A percentile compares a stretch with the other conserved stretches of the same genome.
Evolutionary conservation across 1,284 basidiomycete genomes (phyloP).

Genomic region (Ganoderma multipileum): DNA sequence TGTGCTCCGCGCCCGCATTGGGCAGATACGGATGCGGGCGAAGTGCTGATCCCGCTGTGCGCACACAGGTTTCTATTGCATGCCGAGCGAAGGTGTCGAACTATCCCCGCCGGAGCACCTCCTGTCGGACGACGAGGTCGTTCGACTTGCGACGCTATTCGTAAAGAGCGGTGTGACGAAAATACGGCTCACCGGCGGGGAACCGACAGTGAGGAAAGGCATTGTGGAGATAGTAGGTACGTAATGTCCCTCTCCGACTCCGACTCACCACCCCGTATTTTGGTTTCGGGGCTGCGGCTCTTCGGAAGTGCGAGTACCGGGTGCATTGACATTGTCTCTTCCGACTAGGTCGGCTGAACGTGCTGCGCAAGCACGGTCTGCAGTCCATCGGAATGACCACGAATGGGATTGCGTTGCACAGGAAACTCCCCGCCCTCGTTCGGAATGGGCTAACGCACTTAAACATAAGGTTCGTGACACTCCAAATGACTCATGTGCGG

Average conservation of each 20-base stretch:
- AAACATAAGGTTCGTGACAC: constrained; percentile 69
- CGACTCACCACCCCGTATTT: neutral
- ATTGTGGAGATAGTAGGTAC: constrained; percentile 75
- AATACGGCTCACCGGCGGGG: constrained; percentile 88
- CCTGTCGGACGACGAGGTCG: constrained; percentile 78
- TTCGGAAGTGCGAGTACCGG: constrained; percentile 6
- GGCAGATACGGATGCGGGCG: constrained; percentile 22
- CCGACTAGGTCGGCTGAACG: constrained; percentile 59
- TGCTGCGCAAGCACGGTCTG: constrained; percentile 65
- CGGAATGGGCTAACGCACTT: constrained; percentile 82
- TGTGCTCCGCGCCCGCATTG: constrained; percentile 11
- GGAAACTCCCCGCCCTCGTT: constrained; percentile 73
- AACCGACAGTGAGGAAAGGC: constrained; percentile 87
- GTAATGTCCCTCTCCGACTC: constrained; percentile 32
- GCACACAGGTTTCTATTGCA: constrained; percentile 84
- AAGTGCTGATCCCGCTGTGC: neutral
- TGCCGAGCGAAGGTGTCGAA: constrained; percentile 84
- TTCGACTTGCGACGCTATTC: constrained; percentile 80
- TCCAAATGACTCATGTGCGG: constrained; percentile 2
- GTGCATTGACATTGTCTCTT: constrained; percentile 15
- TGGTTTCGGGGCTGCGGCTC: constrained; percentile 5
- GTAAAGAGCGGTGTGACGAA: constrained; percentile 86
- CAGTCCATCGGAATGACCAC: constrained; percentile 86
- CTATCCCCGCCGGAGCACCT: constrained; percentile 75
- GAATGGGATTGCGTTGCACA: constrained; percentile 81